phyloP scores from a whole-genome alignment of 208 protist species.

The Leishmania tarentolae region DNA sequence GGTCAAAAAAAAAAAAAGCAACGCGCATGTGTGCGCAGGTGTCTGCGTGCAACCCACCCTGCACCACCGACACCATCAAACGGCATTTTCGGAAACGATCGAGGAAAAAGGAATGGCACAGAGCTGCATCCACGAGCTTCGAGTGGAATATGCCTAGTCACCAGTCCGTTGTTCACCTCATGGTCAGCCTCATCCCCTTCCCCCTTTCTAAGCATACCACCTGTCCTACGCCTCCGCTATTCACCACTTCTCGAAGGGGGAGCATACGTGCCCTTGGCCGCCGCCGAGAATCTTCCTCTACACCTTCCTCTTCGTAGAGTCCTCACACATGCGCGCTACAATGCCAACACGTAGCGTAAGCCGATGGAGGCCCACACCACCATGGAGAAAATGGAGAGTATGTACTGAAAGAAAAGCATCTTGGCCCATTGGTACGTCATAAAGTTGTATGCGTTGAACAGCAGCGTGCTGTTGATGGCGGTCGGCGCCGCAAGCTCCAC shows the following conservation, averaged over 20 bases:
- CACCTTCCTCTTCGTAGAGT: not conserved
- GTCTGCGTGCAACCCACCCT: not conserved
- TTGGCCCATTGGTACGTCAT: slow-evolving; percentile 72
- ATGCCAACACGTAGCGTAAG: slow-evolving; percentile 36
- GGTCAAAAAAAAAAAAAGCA: not conserved
- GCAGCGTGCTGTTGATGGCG: slow-evolving; percentile 74
- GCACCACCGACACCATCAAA: not conserved
- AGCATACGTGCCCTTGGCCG: not conserved
- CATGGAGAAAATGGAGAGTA: slow-evolving; percentile 55
- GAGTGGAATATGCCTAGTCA: not conserved
- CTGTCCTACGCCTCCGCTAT: not conserved
- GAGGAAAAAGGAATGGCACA: not conserved
- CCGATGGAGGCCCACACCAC: slow-evolving; percentile 65
- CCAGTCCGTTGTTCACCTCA: not conserved
- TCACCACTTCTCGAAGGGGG: not conserved
- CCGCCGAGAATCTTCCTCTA: not conserved
- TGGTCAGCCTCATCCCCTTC: not conserved
- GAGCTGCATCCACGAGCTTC: not conserved
- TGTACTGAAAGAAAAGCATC: slow-evolving; percentile 86
- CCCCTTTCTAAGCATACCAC: not conserved
- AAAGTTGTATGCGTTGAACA: slow-evolving; percentile 68
- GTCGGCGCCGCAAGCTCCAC: slow-evolving; percentile 70
- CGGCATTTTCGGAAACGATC: not conserved
- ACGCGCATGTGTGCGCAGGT: not conserved
- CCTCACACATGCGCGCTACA: slow-evolving; percentile 11